These are phyloP conservation scores for Cucurbita moschata DNA, from an alignment of 306 rosid species.

Conservation along the genomic window DNA sequence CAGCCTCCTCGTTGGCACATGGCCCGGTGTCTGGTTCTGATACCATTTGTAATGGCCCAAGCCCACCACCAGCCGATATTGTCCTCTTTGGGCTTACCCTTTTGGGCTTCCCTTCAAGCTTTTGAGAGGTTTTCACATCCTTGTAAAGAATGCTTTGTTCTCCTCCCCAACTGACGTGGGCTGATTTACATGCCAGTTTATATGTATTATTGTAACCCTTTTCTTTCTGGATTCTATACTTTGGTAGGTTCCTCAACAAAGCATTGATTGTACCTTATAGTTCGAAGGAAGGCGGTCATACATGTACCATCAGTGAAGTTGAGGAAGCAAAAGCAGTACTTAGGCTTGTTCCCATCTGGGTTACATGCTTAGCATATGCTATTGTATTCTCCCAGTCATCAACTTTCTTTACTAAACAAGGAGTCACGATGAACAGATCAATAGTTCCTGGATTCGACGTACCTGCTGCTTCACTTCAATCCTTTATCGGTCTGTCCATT, in stretches of 20 bases:
- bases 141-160: too few species aligned
- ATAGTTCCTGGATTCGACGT: slow-evolving; percentile 23
- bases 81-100: too few species aligned
- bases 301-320: slow-evolving; percentile 17
- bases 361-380: slow-evolving; percentile 26
- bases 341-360: slow-evolving; percentile 31
- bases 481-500: slow-evolving; percentile 10
- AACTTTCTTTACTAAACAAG: slow-evolving; percentile 45
- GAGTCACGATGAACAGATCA: slow-evolving; percentile 40
- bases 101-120: too few species aligned
- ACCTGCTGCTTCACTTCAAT: slow-evolving; percentile 57
- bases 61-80: too few species aligned
- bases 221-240: neutral
- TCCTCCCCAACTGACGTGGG: too few species aligned
- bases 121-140: too few species aligned
- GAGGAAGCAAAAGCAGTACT: slow-evolving; percentile 40
- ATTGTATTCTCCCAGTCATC: slow-evolving; percentile 30
- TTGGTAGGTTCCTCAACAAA: slow-evolving; percentile 28
- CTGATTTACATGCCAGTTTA: neutral
- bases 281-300: slow-evolving; percentile 9
- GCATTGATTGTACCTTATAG: slow-evolving; percentile 21
- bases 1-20: too few species aligned
- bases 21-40: too few species aligned
- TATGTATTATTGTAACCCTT: neutral
- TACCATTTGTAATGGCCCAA: too few species aligned